Conservation (phyloP, 163 green algal species). For the Scenedesmus sp. region DNA sequence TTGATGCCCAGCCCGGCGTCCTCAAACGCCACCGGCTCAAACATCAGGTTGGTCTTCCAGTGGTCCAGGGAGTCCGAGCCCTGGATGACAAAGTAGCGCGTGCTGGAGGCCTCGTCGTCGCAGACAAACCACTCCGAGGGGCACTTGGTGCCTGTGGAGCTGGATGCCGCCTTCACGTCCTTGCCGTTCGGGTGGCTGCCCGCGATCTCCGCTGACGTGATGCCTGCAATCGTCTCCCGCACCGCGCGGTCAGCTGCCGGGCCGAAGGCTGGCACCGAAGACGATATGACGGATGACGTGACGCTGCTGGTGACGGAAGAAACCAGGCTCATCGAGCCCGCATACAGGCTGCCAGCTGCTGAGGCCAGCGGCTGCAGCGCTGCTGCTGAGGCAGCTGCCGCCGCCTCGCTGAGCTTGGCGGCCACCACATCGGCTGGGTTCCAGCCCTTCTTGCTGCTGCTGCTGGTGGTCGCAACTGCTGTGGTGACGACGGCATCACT, state of each 20-base stretch:
- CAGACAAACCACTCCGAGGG: slow-evolving; percentile 72
- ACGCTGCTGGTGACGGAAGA: slow-evolving; percentile 20
- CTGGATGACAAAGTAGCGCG: slow-evolving; percentile 81
- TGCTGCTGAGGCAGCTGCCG: slow-evolving; percentile 57
- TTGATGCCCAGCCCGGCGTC: slow-evolving; percentile 10
- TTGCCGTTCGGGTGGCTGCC: slow-evolving; percentile 55
- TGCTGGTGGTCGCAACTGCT: slow-evolving; percentile 19
- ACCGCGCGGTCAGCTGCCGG: not conserved
- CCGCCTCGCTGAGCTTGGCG: slow-evolving; percentile 64
- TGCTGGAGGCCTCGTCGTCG: slow-evolving; percentile 55
- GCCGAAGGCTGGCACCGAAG: not conserved
- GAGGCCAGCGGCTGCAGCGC: slow-evolving; percentile 59
- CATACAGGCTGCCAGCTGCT: slow-evolving; percentile 62
- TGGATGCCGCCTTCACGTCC: slow-evolving; percentile 50
- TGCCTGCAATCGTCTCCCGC: not conserved
- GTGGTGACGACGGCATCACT: not conserved
- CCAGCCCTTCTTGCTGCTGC: slow-evolving; percentile 39
- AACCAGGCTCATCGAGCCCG: slow-evolving; percentile 54
- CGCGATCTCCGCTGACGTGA: slow-evolving; percentile 20
- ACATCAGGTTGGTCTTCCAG: slow-evolving; percentile 97
- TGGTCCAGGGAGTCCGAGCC: slow-evolving; percentile 91
- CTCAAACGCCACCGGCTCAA: slow-evolving; percentile 98
- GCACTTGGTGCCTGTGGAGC: slow-evolving; percentile 17
- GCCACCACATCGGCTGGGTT: slow-evolving; percentile 62
- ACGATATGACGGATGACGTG: slow-evolving; percentile 23